These are phyloP conservation scores for Ailanthus altissimus DNA, from an alignment of 345 rosid genomes.

Conservation along the genomic window DNA sequence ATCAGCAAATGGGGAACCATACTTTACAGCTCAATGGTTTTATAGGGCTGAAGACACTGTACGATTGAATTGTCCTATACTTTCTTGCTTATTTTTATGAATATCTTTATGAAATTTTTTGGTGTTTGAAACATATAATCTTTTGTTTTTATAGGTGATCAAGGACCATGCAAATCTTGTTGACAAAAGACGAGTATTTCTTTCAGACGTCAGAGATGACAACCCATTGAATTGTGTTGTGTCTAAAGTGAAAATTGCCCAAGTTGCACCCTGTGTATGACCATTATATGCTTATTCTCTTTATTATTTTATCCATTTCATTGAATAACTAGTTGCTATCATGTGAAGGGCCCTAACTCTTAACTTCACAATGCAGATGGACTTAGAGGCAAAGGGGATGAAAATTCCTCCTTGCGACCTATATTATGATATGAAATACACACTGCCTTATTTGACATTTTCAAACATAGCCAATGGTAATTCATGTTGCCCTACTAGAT, in stretches of 20 bases:
- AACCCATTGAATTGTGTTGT: conserved; percentile 42
- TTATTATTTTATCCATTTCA: background rate
- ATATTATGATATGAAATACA: conserved; percentile 42
- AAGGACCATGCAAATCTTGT: conserved; percentile 12
- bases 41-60: conserved; percentile 47
- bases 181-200: conserved; percentile 39
- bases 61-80: too few species aligned
- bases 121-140: background rate
- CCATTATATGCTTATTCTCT: background rate
- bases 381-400: conserved; percentile 25
- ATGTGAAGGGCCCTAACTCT: background rate
- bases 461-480: conserved; percentile 25
- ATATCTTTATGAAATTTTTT: background rate
- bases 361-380: conserved; percentile 17
- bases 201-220: conserved; percentile 44
- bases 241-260: conserved; percentile 27
- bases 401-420: conserved; percentile 29
- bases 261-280: conserved; percentile 37
- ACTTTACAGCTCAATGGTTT: conserved; percentile 42
- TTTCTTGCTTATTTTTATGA: background rate
- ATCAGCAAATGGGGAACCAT: conserved; percentile 20
- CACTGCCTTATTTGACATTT: conserved; percentile 34
- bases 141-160: conserved; percentile 34
- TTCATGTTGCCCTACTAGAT: background rate
- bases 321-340: background rate